A percentile compares a stretch with the other conserved stretches of the same genome.
Conservation (phyloP, 768 basidiomycete species). For the Leccinum subtestaceum region DNA sequence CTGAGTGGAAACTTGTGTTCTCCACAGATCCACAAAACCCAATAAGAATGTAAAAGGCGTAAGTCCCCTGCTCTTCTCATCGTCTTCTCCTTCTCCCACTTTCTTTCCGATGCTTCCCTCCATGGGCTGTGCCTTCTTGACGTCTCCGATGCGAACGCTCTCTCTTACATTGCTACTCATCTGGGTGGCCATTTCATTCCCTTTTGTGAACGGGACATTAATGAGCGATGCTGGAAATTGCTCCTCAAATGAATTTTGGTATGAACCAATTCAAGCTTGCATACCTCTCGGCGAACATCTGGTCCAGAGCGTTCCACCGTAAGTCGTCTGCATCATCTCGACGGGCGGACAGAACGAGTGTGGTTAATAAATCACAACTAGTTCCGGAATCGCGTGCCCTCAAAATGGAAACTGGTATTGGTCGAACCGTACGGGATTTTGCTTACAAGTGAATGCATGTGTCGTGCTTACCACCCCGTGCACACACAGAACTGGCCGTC, state of each 20-base stretch:
- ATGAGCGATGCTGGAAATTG: slow-evolving; percentile 12
- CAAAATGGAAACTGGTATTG: slow-evolving; percentile 13
- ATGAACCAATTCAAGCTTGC: slow-evolving; percentile 10
- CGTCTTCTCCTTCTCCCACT: not conserved
- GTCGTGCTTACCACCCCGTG: not conserved
- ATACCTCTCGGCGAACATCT: slow-evolving; percentile 6
- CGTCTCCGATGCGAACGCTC: not conserved
- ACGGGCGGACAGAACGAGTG: not conserved
- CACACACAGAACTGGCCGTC: slow-evolving; percentile 10
- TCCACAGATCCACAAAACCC: slow-evolving; percentile 6
- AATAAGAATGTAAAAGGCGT: not conserved
- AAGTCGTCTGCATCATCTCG: slow-evolving; percentile 2
- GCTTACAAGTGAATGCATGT: not conserved
- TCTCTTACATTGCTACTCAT: not conserved
- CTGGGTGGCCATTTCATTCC: slow-evolving; percentile 11
- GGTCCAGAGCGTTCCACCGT: slow-evolving; percentile 11
- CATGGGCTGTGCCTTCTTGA: slow-evolving; percentile 10
- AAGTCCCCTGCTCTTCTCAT: not conserved
- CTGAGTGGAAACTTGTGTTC: not conserved
- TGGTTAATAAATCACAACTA: slow-evolving; percentile 1
- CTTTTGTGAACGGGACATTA: slow-evolving; percentile 5
- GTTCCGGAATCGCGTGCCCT: slow-evolving; percentile 10
- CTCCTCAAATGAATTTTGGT: slow-evolving; percentile 16
- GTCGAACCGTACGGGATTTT: slow-evolving; percentile 12
- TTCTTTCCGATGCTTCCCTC: not conserved